phyloP scores from a whole-genome alignment of 495 filamentous ascomycete genomes.

The Penicillium coffeae region DNA sequence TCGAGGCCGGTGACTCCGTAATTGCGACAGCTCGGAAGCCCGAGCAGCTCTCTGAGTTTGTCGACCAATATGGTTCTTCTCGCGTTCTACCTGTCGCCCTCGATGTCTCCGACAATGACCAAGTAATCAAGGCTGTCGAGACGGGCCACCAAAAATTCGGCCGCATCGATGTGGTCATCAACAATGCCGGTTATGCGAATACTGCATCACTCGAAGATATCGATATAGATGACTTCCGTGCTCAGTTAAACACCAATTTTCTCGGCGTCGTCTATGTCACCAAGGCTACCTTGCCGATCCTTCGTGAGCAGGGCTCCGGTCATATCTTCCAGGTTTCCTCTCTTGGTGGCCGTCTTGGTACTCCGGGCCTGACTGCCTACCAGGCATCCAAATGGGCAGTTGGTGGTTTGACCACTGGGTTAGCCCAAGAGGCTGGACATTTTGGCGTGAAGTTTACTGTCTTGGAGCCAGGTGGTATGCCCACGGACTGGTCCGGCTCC shows the following conservation, averaged over 20 bases:
- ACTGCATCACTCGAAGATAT: slow-evolving; percentile 17
- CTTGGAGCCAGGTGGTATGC: slow-evolving; percentile 34
- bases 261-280: slow-evolving; percentile 46
- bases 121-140: slow-evolving; percentile 8
- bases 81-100: slow-evolving; percentile 25
- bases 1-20: slow-evolving; percentile 43
- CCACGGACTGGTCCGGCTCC: slow-evolving; percentile 31
- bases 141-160: slow-evolving; percentile 8
- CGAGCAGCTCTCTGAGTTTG: slow-evolving; percentile 19
- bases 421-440: slow-evolving; percentile 26
- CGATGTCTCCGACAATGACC: slow-evolving; percentile 38
- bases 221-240: slow-evolving; percentile 17
- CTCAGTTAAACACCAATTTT: slow-evolving; percentile 38
- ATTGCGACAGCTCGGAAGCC: slow-evolving; percentile 48
- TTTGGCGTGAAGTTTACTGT: slow-evolving; percentile 27
- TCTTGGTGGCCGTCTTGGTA: not conserved
- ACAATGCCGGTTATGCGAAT: slow-evolving; percentile 31
- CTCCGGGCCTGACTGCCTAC: slow-evolving; percentile 25
- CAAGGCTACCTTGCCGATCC: slow-evolving; percentile 43
- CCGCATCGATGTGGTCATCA: slow-evolving; percentile 24
- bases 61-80: slow-evolving; percentile 12
- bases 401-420: slow-evolving; percentile 28
- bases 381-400: slow-evolving; percentile 48
- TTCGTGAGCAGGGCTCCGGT: slow-evolving; percentile 38
- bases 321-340: slow-evolving; percentile 1